Evolutionary conservation across 371 early-diverging fungal genomes (phyloP).

Genomic region (Rhizopus stolonifer): DNA sequence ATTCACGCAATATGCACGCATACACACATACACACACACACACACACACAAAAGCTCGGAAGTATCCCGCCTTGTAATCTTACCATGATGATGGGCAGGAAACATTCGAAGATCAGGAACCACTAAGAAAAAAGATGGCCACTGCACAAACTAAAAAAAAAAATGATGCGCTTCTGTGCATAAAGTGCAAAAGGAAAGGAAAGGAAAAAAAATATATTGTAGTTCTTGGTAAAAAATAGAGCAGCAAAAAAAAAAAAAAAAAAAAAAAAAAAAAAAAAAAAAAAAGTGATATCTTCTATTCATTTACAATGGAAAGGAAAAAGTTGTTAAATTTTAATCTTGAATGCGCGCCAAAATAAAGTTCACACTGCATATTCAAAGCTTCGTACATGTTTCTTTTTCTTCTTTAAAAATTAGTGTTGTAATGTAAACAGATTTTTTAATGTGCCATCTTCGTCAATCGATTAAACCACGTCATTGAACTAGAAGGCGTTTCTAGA

Average conservation of each 20-base stretch:
- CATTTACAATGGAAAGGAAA: neutral
- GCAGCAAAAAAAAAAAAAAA: too few species aligned
- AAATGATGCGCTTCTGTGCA: neutral
- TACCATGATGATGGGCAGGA: neutral
- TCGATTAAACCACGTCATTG: conserved; percentile 23
- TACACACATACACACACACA: neutral
- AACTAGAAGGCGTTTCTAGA: conserved; percentile 3
- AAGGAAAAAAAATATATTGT: neutral
- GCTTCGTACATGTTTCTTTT: neutral
- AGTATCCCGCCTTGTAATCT: conserved; percentile 1
- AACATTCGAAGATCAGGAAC: neutral
- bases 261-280: too few species aligned
- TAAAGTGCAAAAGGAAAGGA: neutral
- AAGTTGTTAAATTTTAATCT: neutral
- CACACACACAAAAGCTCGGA: neutral
- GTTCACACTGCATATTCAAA: conserved; percentile 11
- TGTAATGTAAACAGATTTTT: conserved; percentile 2
- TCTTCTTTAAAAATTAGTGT: neutral
- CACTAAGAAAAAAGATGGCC: neutral
- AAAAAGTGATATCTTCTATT: neutral
- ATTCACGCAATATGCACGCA: too few species aligned
- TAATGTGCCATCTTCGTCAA: neutral
- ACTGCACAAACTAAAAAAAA: conserved; percentile 4
- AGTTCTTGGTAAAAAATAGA: neutral
- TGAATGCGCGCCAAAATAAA: conserved; percentile 26